Evolutionary conservation across 306 rosid genomes (phyloP), one percentile per base, ranked within the genome.

Genomic region (Luffa acutangula): DNA sequence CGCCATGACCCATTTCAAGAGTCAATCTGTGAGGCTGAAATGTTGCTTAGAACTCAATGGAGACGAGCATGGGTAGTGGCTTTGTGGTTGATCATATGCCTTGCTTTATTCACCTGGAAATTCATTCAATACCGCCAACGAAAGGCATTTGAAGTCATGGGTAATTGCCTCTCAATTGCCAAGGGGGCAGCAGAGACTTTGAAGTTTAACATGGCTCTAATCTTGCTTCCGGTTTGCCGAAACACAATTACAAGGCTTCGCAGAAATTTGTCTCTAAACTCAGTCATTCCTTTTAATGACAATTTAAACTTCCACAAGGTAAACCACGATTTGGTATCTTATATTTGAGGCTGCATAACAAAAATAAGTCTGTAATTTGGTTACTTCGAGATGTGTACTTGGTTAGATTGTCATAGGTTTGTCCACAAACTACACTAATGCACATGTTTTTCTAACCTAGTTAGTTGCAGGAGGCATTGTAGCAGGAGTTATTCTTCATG

Each of bases 111-210:
- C 83, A 76, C 84, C 6, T 92, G 96, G 97, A 94, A 94, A 85
- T 94, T 94, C 83, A 60, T 83, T 58, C 93, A 94, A 36, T 94
- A 92, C 33, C 70, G 89, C 2, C 80, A 83, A 6, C 85, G 91
- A 80, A 65, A 87, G 52, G 94, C 93, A 1, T 92, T 92, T 83
- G 85, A 90, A 86, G 93, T 94, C 10, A 90, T 94, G 96, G 97
- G 98, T n/a, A 90, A 92, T 46, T 94, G 97, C 75, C 79, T 94
- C 76, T 88, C 94, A 43, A 89, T 93, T 4, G 91, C 97, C 56
- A 94, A 94, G 85, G 97, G 97, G 58, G 93, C 97, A 7, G 96
- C 97, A 15, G 98, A 94, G 82, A 94, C 94, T 18, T 80, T 94
- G 51, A 94, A 92, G 80, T 80, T 94, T 82, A 93, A 93, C 87